Percentiles rank a stretch among this genome's conserved stretches.
Evolutionary conservation across 495 filamentous ascomycete genomes (phyloP).

Genomic region (Podospora tetraspora): DNA sequence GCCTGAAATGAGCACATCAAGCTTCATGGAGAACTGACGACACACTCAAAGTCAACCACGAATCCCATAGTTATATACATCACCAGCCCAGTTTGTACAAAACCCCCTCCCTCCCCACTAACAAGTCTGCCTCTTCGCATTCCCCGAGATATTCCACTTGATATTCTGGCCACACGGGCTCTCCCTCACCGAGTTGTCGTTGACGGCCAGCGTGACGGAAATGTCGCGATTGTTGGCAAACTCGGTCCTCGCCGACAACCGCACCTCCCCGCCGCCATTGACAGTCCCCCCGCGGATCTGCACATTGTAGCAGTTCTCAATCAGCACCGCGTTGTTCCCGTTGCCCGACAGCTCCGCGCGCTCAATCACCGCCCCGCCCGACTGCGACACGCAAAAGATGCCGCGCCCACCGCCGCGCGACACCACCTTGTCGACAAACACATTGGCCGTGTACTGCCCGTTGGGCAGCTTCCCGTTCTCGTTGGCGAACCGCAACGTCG

Average conservation of each 20-base stretch:
- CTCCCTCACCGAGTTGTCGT: constrained; percentile 39
- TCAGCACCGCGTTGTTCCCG: constrained; percentile 44
- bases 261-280: constrained; percentile 42
- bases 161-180: constrained; percentile 41
- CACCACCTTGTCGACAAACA: constrained; percentile 40
- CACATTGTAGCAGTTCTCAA: constrained; percentile 47
- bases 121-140: constrained; percentile 32
- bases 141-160: constrained; percentile 37
- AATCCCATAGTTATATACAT: not conserved
- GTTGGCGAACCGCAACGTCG: constrained; percentile 44
- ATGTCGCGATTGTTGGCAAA: constrained; percentile 42
- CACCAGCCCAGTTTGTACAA: not conserved
- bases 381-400: constrained; percentile 45
- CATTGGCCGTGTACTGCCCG: constrained; percentile 39
- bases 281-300: constrained; percentile 39
- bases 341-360: constrained; percentile 38
- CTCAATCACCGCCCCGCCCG: constrained; percentile 36
- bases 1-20: not conserved
- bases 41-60: not conserved
- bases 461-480: constrained; percentile 37
- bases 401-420: constrained; percentile 44
- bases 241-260: constrained; percentile 37
- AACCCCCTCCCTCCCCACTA: constrained; percentile 8
- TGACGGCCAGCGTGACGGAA: constrained; percentile 35
- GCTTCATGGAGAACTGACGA: not conserved